Evolutionary conservation across 768 basidiomycete genomes (phyloP).

Genomic region (Naematelia encephala): DNA sequence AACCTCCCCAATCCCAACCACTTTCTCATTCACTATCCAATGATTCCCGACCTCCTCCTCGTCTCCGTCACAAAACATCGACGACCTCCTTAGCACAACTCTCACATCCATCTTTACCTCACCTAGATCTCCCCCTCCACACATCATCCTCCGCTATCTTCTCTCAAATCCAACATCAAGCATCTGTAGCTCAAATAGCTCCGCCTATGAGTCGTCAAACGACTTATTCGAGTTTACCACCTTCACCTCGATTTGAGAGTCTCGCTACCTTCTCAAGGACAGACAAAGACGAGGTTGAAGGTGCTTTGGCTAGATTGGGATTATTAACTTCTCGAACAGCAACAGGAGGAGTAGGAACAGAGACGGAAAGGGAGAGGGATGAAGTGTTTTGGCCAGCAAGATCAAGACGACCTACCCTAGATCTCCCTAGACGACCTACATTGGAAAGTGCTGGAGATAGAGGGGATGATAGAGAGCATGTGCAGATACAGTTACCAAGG

Average conservation of each 20-base stretch:
- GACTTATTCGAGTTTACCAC: constrained; percentile 42
- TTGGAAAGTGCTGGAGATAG: too few relatives aligned
- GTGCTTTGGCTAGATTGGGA: constrained; percentile 2
- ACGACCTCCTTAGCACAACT: background rate
- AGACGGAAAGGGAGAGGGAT: constrained; percentile 5
- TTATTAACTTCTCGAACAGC: background rate
- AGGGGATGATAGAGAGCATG: constrained; percentile 1
- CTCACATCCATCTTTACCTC: background rate
- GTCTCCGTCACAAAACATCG: constrained; percentile 25
- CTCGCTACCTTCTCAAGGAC: background rate
- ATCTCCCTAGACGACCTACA: too few relatives aligned
- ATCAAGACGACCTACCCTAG: constrained; percentile 22
- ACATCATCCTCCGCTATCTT: constrained; percentile 34
- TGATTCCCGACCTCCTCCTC: constrained; percentile 3
- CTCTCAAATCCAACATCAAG: background rate
- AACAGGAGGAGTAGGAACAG: background rate
- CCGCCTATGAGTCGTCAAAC: constrained; percentile 18
- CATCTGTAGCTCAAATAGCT: background rate
- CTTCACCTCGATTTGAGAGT: constrained; percentile 32
- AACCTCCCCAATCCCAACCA: too few relatives aligned
- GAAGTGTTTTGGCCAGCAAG: constrained; percentile 30
- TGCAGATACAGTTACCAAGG: background rate
- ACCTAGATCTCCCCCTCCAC: background rate
- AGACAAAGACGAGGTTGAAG: background rate
- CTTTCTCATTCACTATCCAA: too few relatives aligned